Conservation (phyloP, 176 grass and related monocot species). For the Ampelocalamus luodianensis region DNA sequence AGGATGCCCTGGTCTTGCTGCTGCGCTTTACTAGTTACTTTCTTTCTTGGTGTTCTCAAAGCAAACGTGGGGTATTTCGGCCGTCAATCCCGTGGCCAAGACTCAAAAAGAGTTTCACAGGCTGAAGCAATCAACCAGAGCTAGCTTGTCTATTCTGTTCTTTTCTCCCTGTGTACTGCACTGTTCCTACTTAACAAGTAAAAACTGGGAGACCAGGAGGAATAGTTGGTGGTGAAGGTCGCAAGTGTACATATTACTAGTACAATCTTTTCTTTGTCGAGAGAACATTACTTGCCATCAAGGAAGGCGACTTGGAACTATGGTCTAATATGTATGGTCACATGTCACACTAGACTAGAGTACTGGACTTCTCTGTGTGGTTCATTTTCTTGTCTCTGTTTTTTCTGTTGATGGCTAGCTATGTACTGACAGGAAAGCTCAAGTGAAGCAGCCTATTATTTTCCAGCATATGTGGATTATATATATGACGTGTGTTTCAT, state of each 20-base stretch:
- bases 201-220: not conserved
- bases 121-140: conserved; percentile 32
- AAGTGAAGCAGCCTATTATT: conserved; percentile 11
- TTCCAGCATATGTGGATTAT: conserved; percentile 23
- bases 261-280: not conserved
- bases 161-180: conserved; percentile 15
- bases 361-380: not conserved
- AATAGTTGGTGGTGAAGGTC: conserved; percentile 27
- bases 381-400: not conserved
- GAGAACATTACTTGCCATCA: conserved; percentile 34
- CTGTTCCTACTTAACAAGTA: conserved; percentile 23
- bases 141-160: not conserved
- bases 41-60: not conserved
- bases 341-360: conserved; percentile 36
- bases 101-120: conserved; percentile 35
- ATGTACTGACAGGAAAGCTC: conserved; percentile 22
- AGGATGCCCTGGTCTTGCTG: not conserved
- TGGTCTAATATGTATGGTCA: conserved; percentile 5
- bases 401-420: conserved; percentile 2
- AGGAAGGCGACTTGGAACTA: not conserved
- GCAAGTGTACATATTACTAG: not conserved
- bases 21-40: conserved; percentile 1
- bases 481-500: too few relatives aligned
- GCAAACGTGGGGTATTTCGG: conserved; percentile 37
- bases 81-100: conserved; percentile 27